Percentiles rank a stretch among this genome's conserved stretches.
These are phyloP conservation scores for Aspergillus bertholletiae DNA, from an alignment of 495 filamentous ascomycete genomes.

Conservation along the genomic window DNA sequence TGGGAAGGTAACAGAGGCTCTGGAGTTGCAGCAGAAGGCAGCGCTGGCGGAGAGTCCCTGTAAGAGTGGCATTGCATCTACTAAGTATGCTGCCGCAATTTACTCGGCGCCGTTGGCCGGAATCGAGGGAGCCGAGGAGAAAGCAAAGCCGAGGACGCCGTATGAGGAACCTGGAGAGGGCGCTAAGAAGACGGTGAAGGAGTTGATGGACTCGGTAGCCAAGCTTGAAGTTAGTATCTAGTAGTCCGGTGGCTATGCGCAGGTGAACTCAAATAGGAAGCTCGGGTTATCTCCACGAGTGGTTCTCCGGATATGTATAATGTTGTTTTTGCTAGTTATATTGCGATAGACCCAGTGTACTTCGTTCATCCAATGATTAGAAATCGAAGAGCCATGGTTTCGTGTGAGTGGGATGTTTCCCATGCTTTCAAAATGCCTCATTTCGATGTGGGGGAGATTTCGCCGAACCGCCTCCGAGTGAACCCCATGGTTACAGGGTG, in stretches of 20 bases:
- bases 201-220: slow-evolving; percentile 35
- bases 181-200: slow-evolving; percentile 44
- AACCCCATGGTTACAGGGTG: not conserved
- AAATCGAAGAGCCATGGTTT: not conserved
- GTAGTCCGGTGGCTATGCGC: not conserved
- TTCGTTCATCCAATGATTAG: not conserved
- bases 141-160: slow-evolving; percentile 54
- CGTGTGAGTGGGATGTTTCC: not conserved
- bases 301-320: not conserved
- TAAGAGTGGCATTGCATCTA: slow-evolving; percentile 59
- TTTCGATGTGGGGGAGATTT: not conserved
- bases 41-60: slow-evolving; percentile 53
- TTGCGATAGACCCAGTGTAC: not conserved
- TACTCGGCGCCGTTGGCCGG: slow-evolving; percentile 53
- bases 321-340: not conserved
- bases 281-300: not conserved
- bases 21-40: slow-evolving; percentile 51
- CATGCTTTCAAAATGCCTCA: not conserved
- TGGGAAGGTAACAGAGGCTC: slow-evolving; percentile 49
- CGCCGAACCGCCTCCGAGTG: not conserved
- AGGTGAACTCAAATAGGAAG: not conserved
- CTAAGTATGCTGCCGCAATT: slow-evolving; percentile 60
- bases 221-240: slow-evolving; percentile 10
- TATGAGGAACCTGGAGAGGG: slow-evolving; percentile 49
- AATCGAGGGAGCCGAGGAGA: slow-evolving; percentile 51